Conservation (phyloP, 2,329 filamentous ascomycete species). For the Lasiodiplodia sp. region DNA sequence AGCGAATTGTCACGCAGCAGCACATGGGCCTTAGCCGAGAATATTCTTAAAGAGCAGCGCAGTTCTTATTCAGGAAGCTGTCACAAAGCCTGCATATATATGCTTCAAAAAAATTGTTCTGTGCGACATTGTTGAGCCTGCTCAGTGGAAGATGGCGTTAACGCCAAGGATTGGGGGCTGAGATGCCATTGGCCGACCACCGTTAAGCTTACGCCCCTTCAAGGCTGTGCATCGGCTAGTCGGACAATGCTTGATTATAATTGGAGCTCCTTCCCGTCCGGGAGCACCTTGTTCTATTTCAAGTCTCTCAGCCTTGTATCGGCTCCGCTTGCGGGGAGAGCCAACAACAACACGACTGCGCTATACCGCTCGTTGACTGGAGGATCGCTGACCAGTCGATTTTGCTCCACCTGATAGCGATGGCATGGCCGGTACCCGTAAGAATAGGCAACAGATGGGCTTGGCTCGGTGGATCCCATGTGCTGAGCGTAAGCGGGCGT, state of each 20-base stretch:
- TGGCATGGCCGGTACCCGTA: background rate
- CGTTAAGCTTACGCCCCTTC: background rate
- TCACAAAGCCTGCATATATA: too few relatives aligned
- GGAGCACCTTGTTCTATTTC: conserved; percentile 1
- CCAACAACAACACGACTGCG: background rate
- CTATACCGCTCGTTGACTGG: background rate
- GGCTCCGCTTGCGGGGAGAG: background rate
- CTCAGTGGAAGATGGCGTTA: too few relatives aligned
- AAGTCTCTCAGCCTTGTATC: background rate
- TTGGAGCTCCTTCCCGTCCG: background rate
- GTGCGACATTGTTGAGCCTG: too few relatives aligned
- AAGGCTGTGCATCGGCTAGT: background rate
- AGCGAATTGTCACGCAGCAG: too few relatives aligned
- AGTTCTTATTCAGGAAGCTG: too few relatives aligned
- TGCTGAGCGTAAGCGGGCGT: background rate
- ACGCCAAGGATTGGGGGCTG: background rate
- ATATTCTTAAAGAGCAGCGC: too few relatives aligned
- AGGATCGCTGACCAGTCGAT: background rate
- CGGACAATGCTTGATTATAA: background rate
- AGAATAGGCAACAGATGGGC: background rate
- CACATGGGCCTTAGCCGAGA: too few relatives aligned
- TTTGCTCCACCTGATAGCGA: background rate
- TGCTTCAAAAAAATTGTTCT: too few relatives aligned
- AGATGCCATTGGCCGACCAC: background rate
- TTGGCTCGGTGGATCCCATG: background rate